A percentile compares a stretch with the other conserved stretches of the same genome.
Evolutionary conservation across 116 monocot genomes (phyloP).

Genomic region (Cymodocea nodosa): DNA sequence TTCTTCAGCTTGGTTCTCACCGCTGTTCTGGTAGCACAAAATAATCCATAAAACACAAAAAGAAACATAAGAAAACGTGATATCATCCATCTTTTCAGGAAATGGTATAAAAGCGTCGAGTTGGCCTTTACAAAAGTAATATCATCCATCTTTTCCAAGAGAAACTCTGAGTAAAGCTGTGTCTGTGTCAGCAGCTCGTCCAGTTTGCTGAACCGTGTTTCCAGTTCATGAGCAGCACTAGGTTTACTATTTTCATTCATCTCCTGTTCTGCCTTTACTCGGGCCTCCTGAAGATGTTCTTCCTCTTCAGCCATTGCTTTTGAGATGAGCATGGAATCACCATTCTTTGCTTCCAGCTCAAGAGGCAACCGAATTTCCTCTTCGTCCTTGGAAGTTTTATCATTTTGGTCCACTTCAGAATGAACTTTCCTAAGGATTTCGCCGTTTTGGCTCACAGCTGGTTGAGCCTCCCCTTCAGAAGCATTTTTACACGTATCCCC

Average conservation of each 20-base stretch:
- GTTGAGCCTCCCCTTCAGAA: slow-evolving; percentile 6
- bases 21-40: slow-evolving; percentile 2
- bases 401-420: neutral
- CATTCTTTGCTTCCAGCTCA: slow-evolving; percentile 57
- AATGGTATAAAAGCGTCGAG: neutral
- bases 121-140: slow-evolving; percentile 21
- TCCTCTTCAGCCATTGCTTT: slow-evolving; percentile 60
- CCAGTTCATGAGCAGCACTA: neutral
- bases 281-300: slow-evolving; percentile 29
- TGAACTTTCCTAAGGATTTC: neutral
- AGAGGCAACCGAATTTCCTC: slow-evolving; percentile 6
- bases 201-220: slow-evolving; percentile 22
- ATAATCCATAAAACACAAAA: neutral
- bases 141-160: slow-evolving; percentile 44
- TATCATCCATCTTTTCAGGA: neutral
- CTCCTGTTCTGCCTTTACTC: slow-evolving; percentile 23
- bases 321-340: slow-evolving; percentile 52
- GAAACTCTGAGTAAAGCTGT: slow-evolving; percentile 35
- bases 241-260: neutral
- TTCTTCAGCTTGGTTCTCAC: slow-evolving; percentile 9
- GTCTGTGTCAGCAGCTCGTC: slow-evolving; percentile 43
- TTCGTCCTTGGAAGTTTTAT: neutral
- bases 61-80: neutral
- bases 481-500: slow-evolving; percentile 1
- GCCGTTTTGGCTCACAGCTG: neutral